phyloP scores from a whole-genome alignment of 1,139 yeast genomes.

The Geotrichum candidum region DNA sequence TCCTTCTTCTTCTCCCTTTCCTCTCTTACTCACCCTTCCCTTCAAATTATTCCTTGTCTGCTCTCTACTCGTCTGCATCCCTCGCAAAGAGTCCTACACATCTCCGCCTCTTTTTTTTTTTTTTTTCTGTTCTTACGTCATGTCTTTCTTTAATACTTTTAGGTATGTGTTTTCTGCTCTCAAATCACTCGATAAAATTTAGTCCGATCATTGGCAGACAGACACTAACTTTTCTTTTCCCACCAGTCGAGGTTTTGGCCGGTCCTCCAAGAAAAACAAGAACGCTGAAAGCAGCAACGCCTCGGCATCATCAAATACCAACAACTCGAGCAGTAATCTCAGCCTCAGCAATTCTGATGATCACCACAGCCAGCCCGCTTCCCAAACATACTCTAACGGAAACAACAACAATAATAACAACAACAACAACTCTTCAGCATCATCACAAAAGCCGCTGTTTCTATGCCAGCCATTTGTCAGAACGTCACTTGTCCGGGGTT shows the following conservation, averaged over 20 bases:
- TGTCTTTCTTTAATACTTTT: constrained; percentile 45
- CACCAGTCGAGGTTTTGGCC: constrained; percentile 50
- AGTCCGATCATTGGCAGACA: not conserved
- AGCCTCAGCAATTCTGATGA: constrained; percentile 26
- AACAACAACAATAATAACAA: constrained; percentile 21
- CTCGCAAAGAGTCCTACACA: not conserved
- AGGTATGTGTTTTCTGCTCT: constrained; percentile 32
- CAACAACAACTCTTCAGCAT: constrained; percentile 22
- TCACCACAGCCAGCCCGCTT: constrained; percentile 5
- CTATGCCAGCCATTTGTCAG: constrained; percentile 90
- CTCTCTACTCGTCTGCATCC: not conserved
- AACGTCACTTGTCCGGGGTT: constrained; percentile 94
- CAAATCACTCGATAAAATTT: not conserved
- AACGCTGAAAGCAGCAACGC: constrained; percentile 18
- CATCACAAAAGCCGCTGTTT: constrained; percentile 49
- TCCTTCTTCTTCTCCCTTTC: not conserved
- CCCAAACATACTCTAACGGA: not conserved
- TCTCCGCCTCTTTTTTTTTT: not conserved
- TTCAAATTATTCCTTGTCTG: not conserved
- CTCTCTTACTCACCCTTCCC: not conserved
- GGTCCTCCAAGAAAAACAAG: constrained; percentile 50
- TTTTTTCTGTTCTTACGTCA: constrained; percentile 16
- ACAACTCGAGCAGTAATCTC: constrained; percentile 37
- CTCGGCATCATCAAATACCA: constrained; percentile 8
- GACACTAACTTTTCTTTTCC: not conserved